Evolutionary conservation across 108 stramenopile genomes (phyloP), one percentile per base, ranked within the genome.

Genomic region (Cyclotella kingstonii): DNA sequence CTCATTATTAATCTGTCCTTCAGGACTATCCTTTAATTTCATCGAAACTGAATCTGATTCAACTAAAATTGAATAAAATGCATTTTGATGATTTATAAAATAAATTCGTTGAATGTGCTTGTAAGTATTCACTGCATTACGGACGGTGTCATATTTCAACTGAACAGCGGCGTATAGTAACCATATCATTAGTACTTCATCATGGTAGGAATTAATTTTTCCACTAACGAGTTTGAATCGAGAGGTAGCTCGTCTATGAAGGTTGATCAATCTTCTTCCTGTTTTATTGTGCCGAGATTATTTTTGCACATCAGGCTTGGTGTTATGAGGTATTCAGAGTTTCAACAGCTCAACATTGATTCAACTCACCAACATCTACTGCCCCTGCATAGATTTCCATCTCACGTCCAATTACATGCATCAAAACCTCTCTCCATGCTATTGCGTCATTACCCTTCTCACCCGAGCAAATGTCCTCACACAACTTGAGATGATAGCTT

Each of bases 161-260:
- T 76, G 65, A 17, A 60, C 56, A 18, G 71, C 23, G 10, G 85
- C 81, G 59, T 83, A 85, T 1, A 80, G 69, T 4, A 91, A 50
- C 90, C 90, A 91, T 36, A 91, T 79, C 25, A 66, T 49, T 26
- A 85, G 36, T 3, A 84, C 60, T 27, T 54, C 54, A 0, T 41
- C 18, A 17, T 65, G 33, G 25, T 55, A 18, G 3, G 42, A 26
- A 15, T 17, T 46, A 3, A 46, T 27, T 7, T 33, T 29, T 39
- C 34, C 44, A 14, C 12, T 34, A 22, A 42, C 60, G 22, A 75
- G 43, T 54, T 82, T 73, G 66, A 91, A 86, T 0, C 85, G 79
- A 11, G 84, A 62, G 0, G 79, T 86, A 22, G 90, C 87, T 46
- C 86, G 68, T 40, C 87, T 67, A 51, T 85, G 85, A 4, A 91